These are phyloP conservation scores for Abrus pulchellus DNA, from an alignment of 306 rosid genomes.

Conservation along the genomic window DNA sequence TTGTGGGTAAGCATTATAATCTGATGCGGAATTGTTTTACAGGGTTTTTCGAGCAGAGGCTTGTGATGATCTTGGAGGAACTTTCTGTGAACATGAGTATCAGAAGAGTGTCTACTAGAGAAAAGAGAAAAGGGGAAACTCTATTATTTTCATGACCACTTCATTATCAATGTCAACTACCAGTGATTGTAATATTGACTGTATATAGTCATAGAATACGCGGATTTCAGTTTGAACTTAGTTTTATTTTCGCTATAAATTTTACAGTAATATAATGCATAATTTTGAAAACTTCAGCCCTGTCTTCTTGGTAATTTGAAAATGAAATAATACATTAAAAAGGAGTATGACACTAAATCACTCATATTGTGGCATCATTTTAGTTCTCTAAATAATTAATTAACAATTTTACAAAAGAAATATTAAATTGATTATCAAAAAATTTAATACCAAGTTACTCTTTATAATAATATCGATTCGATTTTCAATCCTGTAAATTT, in stretches of 20 bases:
- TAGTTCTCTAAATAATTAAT: not conserved
- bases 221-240: not conserved
- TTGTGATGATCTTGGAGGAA: constrained; percentile 98
- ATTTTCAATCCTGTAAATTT: no score
- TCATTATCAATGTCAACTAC: not conserved
- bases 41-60: constrained; percentile 90
- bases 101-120: constrained; percentile 74
- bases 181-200: not conserved
- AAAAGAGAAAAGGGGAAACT: not conserved
- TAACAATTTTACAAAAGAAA: no score
- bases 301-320: not conserved
- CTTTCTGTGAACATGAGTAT: constrained; percentile 78
- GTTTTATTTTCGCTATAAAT: not conserved
- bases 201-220: constrained; percentile 27
- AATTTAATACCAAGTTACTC: no score
- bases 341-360: not conserved
- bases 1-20: not conserved
- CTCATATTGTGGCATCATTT: not conserved
- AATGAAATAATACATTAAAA: not conserved
- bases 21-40: constrained; percentile 26
- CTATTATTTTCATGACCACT: not conserved
- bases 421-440: no score
- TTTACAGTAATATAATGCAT: constrained; percentile 30
- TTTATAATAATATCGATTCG: no score
- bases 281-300: not conserved